A percentile compares a stretch with the other conserved stretches of the same genome.
phyloP scores from a whole-genome alignment of 306 rosid species.

The Lathyrus sativus region DNA sequence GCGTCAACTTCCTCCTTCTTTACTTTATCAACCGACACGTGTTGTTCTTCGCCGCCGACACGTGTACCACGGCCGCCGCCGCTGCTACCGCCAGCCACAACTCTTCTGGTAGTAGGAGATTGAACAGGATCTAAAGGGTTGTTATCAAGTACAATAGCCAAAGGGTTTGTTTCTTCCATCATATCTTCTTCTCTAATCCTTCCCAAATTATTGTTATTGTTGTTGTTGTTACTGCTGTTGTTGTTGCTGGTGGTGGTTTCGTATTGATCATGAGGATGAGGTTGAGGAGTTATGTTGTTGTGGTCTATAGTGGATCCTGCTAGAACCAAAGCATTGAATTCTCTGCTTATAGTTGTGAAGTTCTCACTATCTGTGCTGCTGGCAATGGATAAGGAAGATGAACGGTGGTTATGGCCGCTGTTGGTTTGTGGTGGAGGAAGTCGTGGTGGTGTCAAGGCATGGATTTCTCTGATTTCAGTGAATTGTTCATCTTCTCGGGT shows the following conservation, averaged over 20 bases:
- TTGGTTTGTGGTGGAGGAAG: conserved; percentile 26
- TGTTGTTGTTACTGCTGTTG: conserved; percentile 4
- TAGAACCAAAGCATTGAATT: conserved; percentile 85
- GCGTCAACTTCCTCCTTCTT: conserved; percentile 97
- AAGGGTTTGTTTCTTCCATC: conserved; percentile 67
- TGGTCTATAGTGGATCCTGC: conserved; percentile 70
- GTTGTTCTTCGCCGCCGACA: conserved; percentile 28
- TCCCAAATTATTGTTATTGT: conserved; percentile 41
- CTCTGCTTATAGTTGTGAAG: conserved; percentile 84
- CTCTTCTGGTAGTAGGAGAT: conserved; percentile 33
- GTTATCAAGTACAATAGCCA: conserved; percentile 82
- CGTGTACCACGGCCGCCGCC: not conserved
- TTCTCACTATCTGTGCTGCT: conserved; percentile 78
- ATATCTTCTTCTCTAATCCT: conserved; percentile 82
- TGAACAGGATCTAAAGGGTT: conserved; percentile 42
- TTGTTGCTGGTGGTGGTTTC: not conserved
- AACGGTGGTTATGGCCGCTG: conserved; percentile 54
- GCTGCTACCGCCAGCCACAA: not conserved
- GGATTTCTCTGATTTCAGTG: conserved; percentile 90
- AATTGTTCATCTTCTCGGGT: conserved; percentile 48
- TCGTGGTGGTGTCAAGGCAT: conserved; percentile 73
- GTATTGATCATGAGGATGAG: not conserved
- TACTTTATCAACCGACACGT: conserved; percentile 67
- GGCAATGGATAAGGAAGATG: conserved; percentile 59
- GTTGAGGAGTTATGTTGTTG: not conserved